Conservation (phyloP, 2,329 filamentous ascomycete genomes). For the Aaosphaeria pasadenensis region DNA sequence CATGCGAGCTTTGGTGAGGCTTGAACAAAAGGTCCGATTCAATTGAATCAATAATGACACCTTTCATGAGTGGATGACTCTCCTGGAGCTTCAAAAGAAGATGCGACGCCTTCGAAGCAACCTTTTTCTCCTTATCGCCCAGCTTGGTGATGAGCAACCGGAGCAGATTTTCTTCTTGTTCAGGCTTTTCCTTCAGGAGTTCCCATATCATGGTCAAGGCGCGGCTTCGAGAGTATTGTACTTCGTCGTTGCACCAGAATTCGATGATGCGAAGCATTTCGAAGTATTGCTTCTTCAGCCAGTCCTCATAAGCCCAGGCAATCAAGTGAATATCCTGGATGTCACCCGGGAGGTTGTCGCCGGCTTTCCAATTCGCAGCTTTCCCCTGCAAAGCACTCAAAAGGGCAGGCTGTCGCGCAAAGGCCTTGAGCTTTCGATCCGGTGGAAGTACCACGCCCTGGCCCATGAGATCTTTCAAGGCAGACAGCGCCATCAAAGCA, state of each 20-base stretch:
- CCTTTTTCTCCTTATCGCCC: slow-evolving; percentile 92
- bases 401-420: slow-evolving; percentile 75
- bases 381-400: slow-evolving; percentile 66
- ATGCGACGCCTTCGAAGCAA: slow-evolving; percentile 89
- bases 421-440: slow-evolving; percentile 76
- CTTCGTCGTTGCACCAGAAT: slow-evolving; percentile 90
- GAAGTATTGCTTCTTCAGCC: slow-evolving; percentile 92
- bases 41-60: slow-evolving; percentile 76
- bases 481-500: slow-evolving; percentile 86
- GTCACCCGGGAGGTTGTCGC: slow-evolving; percentile 69
- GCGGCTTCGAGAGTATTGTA: slow-evolving; percentile 85
- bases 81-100: slow-evolving; percentile 87
- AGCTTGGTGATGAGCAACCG: slow-evolving; percentile 93
- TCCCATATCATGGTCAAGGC: slow-evolving; percentile 91
- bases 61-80: slow-evolving; percentile 90
- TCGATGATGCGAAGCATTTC: slow-evolving; percentile 89
- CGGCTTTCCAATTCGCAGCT: slow-evolving; percentile 62
- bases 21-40: slow-evolving; percentile 86
- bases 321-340: slow-evolving; percentile 77
- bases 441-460: slow-evolving; percentile 81
- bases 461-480: slow-evolving; percentile 89
- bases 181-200: slow-evolving; percentile 89
- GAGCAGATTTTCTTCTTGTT: slow-evolving; percentile 92
- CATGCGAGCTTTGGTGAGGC: slow-evolving; percentile 80
- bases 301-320: slow-evolving; percentile 89